Evolutionary conservation across 2,329 filamentous ascomycete species (phyloP), one percentile per base, ranked within the genome.

Genomic region (Ophiostoma himal-ulmi): DNA sequence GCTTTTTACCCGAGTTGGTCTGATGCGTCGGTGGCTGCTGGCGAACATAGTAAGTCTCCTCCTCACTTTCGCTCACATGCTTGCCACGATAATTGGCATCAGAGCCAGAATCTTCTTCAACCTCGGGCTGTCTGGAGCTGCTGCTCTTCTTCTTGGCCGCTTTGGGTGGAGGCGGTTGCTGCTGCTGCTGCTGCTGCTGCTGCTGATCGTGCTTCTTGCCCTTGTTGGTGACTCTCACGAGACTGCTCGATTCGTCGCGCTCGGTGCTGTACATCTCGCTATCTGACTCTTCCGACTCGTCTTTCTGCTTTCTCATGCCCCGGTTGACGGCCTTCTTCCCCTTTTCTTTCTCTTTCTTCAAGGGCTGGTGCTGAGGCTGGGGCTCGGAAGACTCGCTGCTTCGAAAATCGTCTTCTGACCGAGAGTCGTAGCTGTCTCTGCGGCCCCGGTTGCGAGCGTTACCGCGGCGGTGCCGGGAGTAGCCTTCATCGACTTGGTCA

Each of bases 1-100:
- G 65, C 22, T 71, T 71, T 22, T 71, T 71, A 34, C 68, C 34
- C 3, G 41, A 36, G 39, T 71, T 69, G 65, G 64, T 69, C 1
- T 41, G 14, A 14, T 62, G 62, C 44, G 22, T 57, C 0, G 41
- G 22, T 6, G 36, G 3, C 3, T 36, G 10, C 3, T 68, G 39
- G 3, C 68, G 68, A 0, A 68, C 64, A 34, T 71, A 62, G 10
- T 68, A 22, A 0, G 68, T 70, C 11, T 71, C 70, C 5, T 67
- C 70, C 1, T 71, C 70, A 4, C 26, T 37, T 44, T 57, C 64
- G 69, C 41, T 69, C 41, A 3, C 41, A 20, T 66, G 20, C 30
- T 39, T 26, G 20, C 22, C 37, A 6, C 39, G 39, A 22, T 48
- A 17, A n/a, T 34, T 7, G 11, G 4, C n/a, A 5, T 67, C 65